Conservation (phyloP, 441 rosid genomes). For the Brassica hybrid region DNA sequence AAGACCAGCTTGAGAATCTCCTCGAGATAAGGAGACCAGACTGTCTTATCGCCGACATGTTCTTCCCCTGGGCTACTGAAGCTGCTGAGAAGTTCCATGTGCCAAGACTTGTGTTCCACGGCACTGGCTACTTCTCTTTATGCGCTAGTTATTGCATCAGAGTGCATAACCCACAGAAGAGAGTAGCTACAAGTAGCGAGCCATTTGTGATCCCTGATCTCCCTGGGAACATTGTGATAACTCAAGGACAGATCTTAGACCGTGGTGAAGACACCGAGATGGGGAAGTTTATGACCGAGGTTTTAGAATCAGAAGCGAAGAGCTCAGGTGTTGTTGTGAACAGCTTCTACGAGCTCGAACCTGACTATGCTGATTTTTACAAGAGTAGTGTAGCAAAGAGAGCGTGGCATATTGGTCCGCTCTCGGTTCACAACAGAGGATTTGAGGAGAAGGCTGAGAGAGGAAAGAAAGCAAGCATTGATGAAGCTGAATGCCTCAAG, state of each 20-base stretch:
- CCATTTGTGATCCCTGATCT: constrained; percentile 49
- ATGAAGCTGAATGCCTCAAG: constrained; percentile 46
- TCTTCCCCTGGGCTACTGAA: constrained; percentile 53
- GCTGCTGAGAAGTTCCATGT: constrained; percentile 45
- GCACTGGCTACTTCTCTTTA: constrained; percentile 46
- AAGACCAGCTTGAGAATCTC: constrained; percentile 45
- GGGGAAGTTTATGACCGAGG: constrained; percentile 20
- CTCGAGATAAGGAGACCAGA: constrained; percentile 44
- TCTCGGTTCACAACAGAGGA: constrained; percentile 43
- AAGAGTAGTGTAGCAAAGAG: constrained; percentile 40
- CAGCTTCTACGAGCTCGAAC: constrained; percentile 63
- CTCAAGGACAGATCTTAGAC: constrained; percentile 44
- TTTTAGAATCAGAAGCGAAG: constrained; percentile 34
- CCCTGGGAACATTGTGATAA: constrained; percentile 47
- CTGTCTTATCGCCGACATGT: constrained; percentile 53
- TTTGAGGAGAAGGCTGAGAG: constrained; percentile 43
- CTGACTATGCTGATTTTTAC: constrained; percentile 51
- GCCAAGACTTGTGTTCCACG: constrained; percentile 54
- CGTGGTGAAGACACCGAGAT: background rate
- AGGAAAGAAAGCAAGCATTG: constrained; percentile 50
- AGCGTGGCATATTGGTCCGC: constrained; percentile 55
- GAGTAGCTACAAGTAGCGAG: constrained; percentile 37
- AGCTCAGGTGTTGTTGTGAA: constrained; percentile 57
- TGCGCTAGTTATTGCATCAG: constrained; percentile 10
- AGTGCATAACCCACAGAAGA: constrained; percentile 37